Conservation (phyloP, 768 basidiomycete species). For the Fibroporia radiculosa region DNA sequence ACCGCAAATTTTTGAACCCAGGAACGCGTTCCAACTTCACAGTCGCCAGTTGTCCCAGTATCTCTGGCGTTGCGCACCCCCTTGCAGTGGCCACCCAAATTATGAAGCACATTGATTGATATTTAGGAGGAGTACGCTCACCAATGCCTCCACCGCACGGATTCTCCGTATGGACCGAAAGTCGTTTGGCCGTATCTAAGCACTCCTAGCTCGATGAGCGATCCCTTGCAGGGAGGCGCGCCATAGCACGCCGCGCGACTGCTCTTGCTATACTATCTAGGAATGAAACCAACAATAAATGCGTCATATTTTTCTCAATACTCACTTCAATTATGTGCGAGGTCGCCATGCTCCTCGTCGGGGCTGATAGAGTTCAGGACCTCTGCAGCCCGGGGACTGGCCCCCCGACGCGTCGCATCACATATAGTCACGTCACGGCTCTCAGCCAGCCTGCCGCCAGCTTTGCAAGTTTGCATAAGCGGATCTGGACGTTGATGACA, state of each 20-base stretch:
- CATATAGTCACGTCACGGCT: too few relatives aligned
- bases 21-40: conserved; percentile 33
- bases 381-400: conserved; percentile 3
- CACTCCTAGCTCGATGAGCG: conserved; percentile 43
- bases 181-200: conserved; percentile 58
- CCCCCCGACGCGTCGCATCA: conserved; percentile 11
- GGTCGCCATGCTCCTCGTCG: conserved; percentile 14
- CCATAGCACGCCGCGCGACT: conserved; percentile 64
- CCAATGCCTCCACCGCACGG: conserved; percentile 75
- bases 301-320: not conserved
- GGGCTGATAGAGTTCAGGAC: conserved; percentile 5
- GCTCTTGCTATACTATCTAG: conserved; percentile 61
- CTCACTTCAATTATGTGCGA: conserved; percentile 22
- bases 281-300: not conserved
- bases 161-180: conserved; percentile 44
- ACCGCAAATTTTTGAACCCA: conserved; percentile 51
- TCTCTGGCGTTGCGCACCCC: conserved; percentile 63
- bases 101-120: not conserved
- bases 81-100: conserved; percentile 26
- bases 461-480: too few relatives aligned
- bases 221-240: conserved; percentile 48
- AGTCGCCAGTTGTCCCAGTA: conserved; percentile 42
- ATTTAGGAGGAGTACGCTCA: conserved; percentile 23
- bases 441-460: too few relatives aligned
- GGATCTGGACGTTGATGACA: too few relatives aligned